Evolutionary conservation across 495 filamentous ascomycete species (phyloP), one percentile per base, ranked within the genome.

Genomic region (Beverwykella pulmonaria): DNA sequence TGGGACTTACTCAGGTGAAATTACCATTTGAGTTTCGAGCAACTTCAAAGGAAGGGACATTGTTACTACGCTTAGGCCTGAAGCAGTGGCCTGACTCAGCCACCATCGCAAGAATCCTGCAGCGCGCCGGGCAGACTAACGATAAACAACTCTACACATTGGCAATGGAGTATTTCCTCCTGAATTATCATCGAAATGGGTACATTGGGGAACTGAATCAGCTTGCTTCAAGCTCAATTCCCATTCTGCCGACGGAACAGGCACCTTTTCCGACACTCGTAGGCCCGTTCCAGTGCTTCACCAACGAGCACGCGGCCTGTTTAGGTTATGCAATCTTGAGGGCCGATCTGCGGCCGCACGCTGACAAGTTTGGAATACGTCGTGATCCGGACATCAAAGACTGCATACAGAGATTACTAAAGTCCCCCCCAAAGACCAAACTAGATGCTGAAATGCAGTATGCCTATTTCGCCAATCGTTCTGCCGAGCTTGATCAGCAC

Each of bases 91-190:
- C 94, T 1, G 77, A 84, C 9, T 89, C 85, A 0, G 75, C 80
- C 0, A 90, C 92, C 57, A 76, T 97, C 0, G 81, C 96, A 12
- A 80, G 87, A 1, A 87, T 93, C 71, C 91, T 97, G 83, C 82
- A 82, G 36, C 77, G 73, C 17, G 84, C 90, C 32, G 78, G 75
- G 12, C 68, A 75, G n/a, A 83, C 81, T 1, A 78, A 82, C 0
- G 82, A 96, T 75, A 69, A 76, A 7, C 47, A 63, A 6, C 76
- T 88, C 34, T 84, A 89, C 59, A 81, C 81, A 47, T 84, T 84
- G 62, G 86, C 90, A 2, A 84, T 96, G 81, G 81, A 81, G n/a
- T 98, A 96, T 75, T 94, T 90, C 72, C 82, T 96, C 53, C 81
- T 82, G 25, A 90, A 93, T 72, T 86, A 92, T 68, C 86, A 91